Evolutionary conservation across 306 rosid genomes (phyloP), one percentile per base, ranked within the genome.

Genomic region (Citrullus colocynthis): DNA sequence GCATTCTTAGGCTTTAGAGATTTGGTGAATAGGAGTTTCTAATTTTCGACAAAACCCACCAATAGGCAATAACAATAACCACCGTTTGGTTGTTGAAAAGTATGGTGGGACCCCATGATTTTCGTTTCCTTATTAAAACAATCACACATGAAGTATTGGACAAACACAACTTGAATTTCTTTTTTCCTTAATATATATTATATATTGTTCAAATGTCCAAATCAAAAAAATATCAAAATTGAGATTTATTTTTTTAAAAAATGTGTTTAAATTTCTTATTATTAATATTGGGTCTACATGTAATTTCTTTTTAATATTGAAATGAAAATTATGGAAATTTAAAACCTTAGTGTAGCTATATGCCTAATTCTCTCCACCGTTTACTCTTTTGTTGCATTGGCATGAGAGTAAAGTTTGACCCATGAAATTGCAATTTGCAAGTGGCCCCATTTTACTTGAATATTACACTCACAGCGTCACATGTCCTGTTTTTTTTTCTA

Each of bases 401-500:
- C 39, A 36, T 36, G 39, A 4, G 39, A 36, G 5, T 36, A 36
- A 36, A 36, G 6, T 36, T 36, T 44, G 49, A 75, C 32, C 16
- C 7, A 28, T 1, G 16, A 52, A 10, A 74, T 52, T 34, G 6
- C 42, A 24, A 28, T 51, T 21, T 10, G 11, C 49, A 44, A 36
- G 39, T 36, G 39, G 39, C 39, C 39, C 39, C 39, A 5, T 18
- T 21, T 74, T 54, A 45, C 8, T 24, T 51, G n/a, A 74, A 49
- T 30, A 52, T 74, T 41, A 41, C 74, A 42, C 75, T 4, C 62
- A 18, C 14, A 45, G 6, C 6, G 4, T 55, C 78, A 75, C 32
- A 37, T 76, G 79, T 30, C 20, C 13, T 76, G 79, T 59, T 41
- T 48, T 59, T 58, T 76, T 58, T 76, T 75, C 36, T 41, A 14